Base-by-base conservation (phyloP, 2,329 filamentous ascomycete genomes). In the Sphaerulina vaccinii region DNA sequence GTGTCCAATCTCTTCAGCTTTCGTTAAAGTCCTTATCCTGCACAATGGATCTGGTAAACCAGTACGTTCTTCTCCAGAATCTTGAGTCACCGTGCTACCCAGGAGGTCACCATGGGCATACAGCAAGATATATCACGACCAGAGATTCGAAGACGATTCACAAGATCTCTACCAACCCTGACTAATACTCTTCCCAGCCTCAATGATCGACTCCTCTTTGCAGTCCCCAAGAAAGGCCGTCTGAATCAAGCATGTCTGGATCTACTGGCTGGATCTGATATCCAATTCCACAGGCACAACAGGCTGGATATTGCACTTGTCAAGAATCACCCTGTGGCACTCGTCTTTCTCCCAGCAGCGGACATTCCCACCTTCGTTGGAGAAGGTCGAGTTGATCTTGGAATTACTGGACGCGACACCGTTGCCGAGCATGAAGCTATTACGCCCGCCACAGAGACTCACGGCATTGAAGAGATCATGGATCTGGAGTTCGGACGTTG, bases 171-270 rank as follows among this genome's bases (percentile, higher is more conserved):
- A 63, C 60, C 61, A 23, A 52, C 54, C 40, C 58, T 73, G 61
- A 72, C 69, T 71, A 66, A 71, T 68, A 51, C 64, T 16, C 49
- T 68, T 50, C 64, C 62, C 61, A 95, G 90, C 77, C 81, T 96
- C 69, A 90, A 93, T 79, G 91, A 92, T 68, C 87, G 93, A 61
- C 81, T 97, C 51, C 82, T 97, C 57, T 96, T 99, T 70, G 93
- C 93, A 56, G 89, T 99, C n/a, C 93, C 93, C 55, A 99, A 99
- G 77, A 99, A 99, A 86, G 93, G 93, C 59, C 88, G 93, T 51
- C 84, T 99, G 49, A 88, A 96, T 73, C 83, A 90, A 73, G 84
- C 89, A 52, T 84, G 88, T 49, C 83, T 99, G 44, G 90, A 97
- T 70, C 85, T 99, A 45, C 87, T 99, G 49, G 81, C 91, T 67